Evolutionary conservation across 2,329 filamentous ascomycete species (phyloP).

Genomic region (Fusarium mexicanum): DNA sequence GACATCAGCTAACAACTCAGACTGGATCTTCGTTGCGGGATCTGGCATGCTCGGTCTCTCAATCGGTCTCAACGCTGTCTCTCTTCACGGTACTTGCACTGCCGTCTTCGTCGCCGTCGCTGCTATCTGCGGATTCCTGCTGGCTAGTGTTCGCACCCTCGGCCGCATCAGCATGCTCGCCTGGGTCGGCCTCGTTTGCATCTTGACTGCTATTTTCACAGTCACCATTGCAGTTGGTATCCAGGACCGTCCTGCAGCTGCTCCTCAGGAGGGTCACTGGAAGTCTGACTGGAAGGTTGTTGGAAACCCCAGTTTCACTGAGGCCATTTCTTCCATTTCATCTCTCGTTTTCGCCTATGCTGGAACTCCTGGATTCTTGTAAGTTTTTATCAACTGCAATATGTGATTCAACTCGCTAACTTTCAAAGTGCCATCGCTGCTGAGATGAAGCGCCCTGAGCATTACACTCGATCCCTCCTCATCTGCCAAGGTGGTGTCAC

Average conservation of each 20-base stretch:
- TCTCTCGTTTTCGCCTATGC: slow-evolving; percentile 51
- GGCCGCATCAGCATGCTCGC: slow-evolving; percentile 47
- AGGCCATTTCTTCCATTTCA: slow-evolving; percentile 47
- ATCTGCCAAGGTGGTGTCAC: slow-evolving; percentile 44
- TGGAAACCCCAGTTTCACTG: slow-evolving; percentile 44
- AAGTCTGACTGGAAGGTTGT: slow-evolving; percentile 46
- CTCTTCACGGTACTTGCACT: slow-evolving; percentile 51
- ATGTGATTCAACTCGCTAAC: background rate
- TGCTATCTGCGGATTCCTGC: slow-evolving; percentile 40
- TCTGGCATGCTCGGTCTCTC: slow-evolving; percentile 45
- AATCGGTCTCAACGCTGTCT: slow-evolving; percentile 53
- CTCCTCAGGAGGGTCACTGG: slow-evolving; percentile 37
- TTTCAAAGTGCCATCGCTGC: slow-evolving; percentile 35
- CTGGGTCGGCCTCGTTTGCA: slow-evolving; percentile 41
- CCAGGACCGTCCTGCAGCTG: slow-evolving; percentile 29
- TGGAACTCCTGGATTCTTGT: slow-evolving; percentile 49
- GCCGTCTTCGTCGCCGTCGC: slow-evolving; percentile 54
- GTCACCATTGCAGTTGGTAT: slow-evolving; percentile 38
- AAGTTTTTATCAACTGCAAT: background rate
- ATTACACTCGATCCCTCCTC: slow-evolving; percentile 42
- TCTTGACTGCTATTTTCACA: slow-evolving; percentile 36
- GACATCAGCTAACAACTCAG: background rate
- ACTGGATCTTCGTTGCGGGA: slow-evolving; percentile 31
- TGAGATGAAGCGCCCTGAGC: slow-evolving; percentile 46
- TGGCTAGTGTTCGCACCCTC: slow-evolving; percentile 49